A percentile compares a stretch with the other conserved stretches of the same genome.
Conservation (phyloP, 1,284 basidiomycete genomes). For the Vanrija sp. region DNA sequence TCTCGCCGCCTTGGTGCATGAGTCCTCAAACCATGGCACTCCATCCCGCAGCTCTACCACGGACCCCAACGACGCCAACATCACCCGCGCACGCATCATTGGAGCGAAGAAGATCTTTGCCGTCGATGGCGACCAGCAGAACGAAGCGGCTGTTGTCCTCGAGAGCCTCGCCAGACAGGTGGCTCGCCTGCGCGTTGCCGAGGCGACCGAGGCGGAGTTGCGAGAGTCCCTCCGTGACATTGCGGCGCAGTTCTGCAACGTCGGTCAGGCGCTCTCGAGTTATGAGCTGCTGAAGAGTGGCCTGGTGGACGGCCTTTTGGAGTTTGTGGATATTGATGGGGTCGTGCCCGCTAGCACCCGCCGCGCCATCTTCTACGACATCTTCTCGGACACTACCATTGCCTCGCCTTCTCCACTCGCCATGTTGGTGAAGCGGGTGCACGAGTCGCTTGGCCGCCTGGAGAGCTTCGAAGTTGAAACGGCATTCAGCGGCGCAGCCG, state of each 20-base stretch:
- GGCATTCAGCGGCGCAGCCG: conserved; percentile 51
- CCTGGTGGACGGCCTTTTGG: conserved; percentile 79
- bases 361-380: conserved; percentile 68
- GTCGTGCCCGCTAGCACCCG: conserved; percentile 52
- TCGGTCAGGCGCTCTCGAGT: conserved; percentile 72
- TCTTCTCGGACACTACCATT: conserved; percentile 61
- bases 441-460: conserved; percentile 87
- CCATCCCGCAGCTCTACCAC: conserved; percentile 33
- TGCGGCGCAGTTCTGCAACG: conserved; percentile 72
- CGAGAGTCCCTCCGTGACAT: conserved; percentile 64
- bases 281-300: conserved; percentile 95
- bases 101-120: conserved; percentile 62
- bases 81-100: conserved; percentile 78
- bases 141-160: conserved; percentile 63
- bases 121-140: conserved; percentile 57
- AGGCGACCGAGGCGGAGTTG: conserved; percentile 59
- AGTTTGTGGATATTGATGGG: conserved; percentile 69
- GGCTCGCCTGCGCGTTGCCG: conserved; percentile 56
- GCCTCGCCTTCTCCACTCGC: conserved; percentile 60
- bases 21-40: neutral
- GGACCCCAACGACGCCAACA: conserved; percentile 83
- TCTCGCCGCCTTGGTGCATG: conserved; percentile 44
- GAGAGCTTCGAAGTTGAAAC: conserved; percentile 92
- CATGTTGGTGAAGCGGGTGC: conserved; percentile 86
- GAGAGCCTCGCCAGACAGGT: conserved; percentile 57